These are phyloP conservation scores for Globisporangium uncinulatum DNA, from an alignment of 352 stramenopile genomes.

Conservation along the genomic window DNA sequence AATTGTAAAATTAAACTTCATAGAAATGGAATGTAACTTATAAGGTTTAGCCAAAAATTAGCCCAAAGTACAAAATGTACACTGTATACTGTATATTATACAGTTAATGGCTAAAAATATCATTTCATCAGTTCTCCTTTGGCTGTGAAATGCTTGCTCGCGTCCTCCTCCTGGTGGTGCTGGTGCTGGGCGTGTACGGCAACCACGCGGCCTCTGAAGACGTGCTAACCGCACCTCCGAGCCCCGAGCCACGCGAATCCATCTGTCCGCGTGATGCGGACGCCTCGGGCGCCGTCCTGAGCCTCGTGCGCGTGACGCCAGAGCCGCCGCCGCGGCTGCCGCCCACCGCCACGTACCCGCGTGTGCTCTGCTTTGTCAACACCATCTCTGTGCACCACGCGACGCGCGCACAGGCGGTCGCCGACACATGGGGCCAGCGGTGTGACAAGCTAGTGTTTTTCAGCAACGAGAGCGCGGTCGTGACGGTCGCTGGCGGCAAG, in stretches of 20 bases:
- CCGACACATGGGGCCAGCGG: constrained; percentile 76
- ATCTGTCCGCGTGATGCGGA: constrained; percentile 52
- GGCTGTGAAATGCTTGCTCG: no score
- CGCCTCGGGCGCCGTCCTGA: constrained; percentile 29
- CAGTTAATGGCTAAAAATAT: no score
- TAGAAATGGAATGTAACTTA: no score
- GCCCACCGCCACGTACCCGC: constrained; percentile 26
- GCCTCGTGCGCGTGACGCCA: constrained; percentile 36
- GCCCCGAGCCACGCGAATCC: constrained; percentile 24
- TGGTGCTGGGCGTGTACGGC: background rate
- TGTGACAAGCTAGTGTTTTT: constrained; percentile 82
- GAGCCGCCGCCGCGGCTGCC: constrained; percentile 7
- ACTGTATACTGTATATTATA: no score
- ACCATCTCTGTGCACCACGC: constrained; percentile 70
- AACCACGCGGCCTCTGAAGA: background rate
- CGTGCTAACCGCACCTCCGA: background rate
- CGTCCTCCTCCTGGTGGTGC: background rate
- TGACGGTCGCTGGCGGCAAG: constrained; percentile 27
- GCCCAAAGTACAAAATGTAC: no score
- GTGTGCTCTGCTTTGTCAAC: constrained; percentile 77
- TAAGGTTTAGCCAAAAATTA: no score
- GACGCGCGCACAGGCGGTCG: constrained; percentile 52
- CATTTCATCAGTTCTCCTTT: no score
- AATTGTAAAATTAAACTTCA: no score
- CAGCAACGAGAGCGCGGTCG: constrained; percentile 57